Conservation (phyloP, 371 early-diverging fungal species). For the Batkoa obscura region DNA sequence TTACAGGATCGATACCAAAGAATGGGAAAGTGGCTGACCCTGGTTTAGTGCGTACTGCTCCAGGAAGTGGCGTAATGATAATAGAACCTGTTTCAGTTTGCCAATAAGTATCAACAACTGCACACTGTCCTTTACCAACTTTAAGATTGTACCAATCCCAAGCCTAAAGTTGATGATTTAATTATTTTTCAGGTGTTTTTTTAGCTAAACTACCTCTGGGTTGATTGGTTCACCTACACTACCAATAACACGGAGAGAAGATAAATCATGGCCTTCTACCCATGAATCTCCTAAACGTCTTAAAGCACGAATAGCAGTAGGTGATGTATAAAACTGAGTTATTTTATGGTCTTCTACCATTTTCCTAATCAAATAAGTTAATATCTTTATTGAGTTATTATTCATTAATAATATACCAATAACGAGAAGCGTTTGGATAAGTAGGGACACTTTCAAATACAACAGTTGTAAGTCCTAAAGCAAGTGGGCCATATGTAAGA, state of each 20-base stretch:
- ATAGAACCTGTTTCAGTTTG: slow-evolving; percentile 93
- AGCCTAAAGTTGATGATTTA: slow-evolving; percentile 19
- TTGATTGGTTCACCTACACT: slow-evolving; percentile 98
- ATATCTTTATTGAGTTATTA: too few relatives aligned
- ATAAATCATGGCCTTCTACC: slow-evolving; percentile 51
- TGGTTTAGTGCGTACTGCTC: slow-evolving; percentile 70
- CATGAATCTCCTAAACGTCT: slow-evolving; percentile 70
- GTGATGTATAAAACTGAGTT: slow-evolving; percentile 97
- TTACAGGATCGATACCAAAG: slow-evolving; percentile 81
- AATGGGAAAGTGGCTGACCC: slow-evolving; percentile 93
- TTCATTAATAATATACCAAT: too few relatives aligned
- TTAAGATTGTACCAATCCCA: slow-evolving; percentile 89
- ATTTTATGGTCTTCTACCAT: slow-evolving; percentile 66
- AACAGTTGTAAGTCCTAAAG: slow-evolving; percentile 76
- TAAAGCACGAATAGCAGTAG: slow-evolving; percentile 92
- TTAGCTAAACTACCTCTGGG: slow-evolving; percentile 29
- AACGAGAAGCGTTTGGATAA: slow-evolving; percentile 62
- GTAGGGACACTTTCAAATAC: slow-evolving; percentile 83
- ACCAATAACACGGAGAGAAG: slow-evolving; percentile 74
- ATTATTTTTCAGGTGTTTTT: too few relatives aligned
- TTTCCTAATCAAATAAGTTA: too few relatives aligned
- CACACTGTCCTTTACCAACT: slow-evolving; percentile 71
- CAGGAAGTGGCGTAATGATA: slow-evolving; percentile 79
- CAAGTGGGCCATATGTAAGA: slow-evolving; percentile 87
- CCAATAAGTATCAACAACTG: slow-evolving; percentile 95